These are phyloP conservation scores for Scutellaria minor DNA, from an alignment of 257 asterid species.

Conservation along the genomic window DNA sequence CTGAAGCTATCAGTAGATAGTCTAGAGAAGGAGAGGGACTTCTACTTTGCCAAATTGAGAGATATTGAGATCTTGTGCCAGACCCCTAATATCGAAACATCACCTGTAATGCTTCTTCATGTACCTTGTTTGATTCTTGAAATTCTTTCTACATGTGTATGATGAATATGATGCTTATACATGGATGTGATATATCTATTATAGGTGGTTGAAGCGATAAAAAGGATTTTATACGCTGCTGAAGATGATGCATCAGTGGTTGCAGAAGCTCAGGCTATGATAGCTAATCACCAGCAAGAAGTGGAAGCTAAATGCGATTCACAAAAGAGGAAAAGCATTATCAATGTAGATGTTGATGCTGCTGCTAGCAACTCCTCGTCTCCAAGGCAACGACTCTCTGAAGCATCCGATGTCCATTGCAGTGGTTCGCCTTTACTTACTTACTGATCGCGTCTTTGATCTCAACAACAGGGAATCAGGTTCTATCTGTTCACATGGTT, in stretches of 20 bases:
- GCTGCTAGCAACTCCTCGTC: conserved; percentile 78
- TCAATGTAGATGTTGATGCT: conserved; percentile 74
- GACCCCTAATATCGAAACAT: conserved; percentile 66
- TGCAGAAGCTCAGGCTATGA: conserved; percentile 79
- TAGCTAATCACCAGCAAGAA: conserved; percentile 46
- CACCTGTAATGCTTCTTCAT: conserved; percentile 48
- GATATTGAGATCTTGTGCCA: conserved; percentile 88
- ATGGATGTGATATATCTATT: conserved; percentile 1
- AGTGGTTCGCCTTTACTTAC: conserved; percentile 80
- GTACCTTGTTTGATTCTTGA: too few relatives aligned
- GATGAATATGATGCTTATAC: neutral
- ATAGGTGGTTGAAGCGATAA: conserved; percentile 75
- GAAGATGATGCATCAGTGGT: conserved; percentile 72
- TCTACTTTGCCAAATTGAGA: conserved; percentile 86
- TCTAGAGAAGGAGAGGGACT: conserved; percentile 94
- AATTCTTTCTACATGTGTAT: neutral
- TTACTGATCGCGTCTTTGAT: conserved; percentile 43
- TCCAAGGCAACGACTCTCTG: conserved; percentile 81
- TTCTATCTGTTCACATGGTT: neutral
- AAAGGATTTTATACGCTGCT: conserved; percentile 68
- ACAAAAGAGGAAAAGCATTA: conserved; percentile 81
- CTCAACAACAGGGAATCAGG: neutral
- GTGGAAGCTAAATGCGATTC: conserved; percentile 51
- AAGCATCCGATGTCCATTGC: conserved; percentile 81
- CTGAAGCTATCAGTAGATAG: conserved; percentile 83